Evolutionary conservation across 768 basidiomycete genomes (phyloP), one percentile per base, ranked within the genome.

Genomic region (Fibroporia radiculosa): DNA sequence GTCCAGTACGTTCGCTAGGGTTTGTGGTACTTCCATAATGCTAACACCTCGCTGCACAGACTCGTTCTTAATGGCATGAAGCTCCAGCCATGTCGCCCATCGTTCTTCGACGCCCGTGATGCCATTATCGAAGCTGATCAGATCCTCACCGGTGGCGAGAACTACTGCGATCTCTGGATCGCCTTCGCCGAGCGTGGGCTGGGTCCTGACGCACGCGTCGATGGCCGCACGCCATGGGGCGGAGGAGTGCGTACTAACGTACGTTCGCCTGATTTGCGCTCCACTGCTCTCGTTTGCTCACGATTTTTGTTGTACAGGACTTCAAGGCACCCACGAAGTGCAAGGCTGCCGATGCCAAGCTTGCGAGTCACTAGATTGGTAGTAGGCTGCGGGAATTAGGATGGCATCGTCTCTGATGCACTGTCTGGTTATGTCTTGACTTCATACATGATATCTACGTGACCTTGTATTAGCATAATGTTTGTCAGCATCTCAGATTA

Each of bases 41-140:
- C 11, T 25, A 33, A 22, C 25, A 18, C 11, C 8, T 40, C 78
- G 80, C n/a, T 40, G 7, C 6, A 19, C n/a, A 27, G 29, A 61
- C 80, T 97, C 35, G 83, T 96, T 33, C 44, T 98, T 23, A 82
- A 84, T 59, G 93, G 74, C 8, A 95, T 99, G 93, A 97, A 97
- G 74, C 69, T 96, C 34, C 93, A 97, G 60, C 80, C 83, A 3
- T 99, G 95, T 68, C 75, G 84, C 22, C 95, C 95, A 16, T 74
- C 72, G 36, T 93, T 95, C 82, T 87, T 92, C 57, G 82, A 92
- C 45, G 86, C 92, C 14, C 80, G 92, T 48, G 82, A 84, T 61
- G 88, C 91, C 13, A 92, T 95, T 62, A 78, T 95, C 51, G 82
- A 90, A 53, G 93, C 95, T 18, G 95, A 97, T 62, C 70, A 89